Evolutionary conservation across 2,329 filamentous ascomycete species (phyloP), one percentile per base, ranked within the genome.

Genomic region (Ceratocystis lukuohia): DNA sequence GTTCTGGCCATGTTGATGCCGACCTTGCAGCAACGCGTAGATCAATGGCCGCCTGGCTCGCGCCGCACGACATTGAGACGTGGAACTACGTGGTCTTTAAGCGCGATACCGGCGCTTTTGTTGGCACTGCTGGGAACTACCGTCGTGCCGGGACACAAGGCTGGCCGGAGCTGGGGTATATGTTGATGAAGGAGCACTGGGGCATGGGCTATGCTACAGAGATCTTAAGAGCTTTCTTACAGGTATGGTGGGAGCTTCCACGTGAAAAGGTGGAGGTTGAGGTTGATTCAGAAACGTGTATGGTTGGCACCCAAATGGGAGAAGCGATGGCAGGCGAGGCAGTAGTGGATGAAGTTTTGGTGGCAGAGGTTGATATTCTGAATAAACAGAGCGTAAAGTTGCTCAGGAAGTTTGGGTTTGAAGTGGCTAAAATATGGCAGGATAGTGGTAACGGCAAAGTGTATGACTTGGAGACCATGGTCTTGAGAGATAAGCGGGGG

Each of bases 81-180:
- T 87, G 81, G 77, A 82, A 86, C 72, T 84, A 79, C 70, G 78
- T 79, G 69, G 79, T 88, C 66, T 78, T 75, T 68, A 73, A 78
- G 62, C 72, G 73, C 17, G 76, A 74, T 28, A 80, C 77, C 17
- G 78, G 76, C n/a, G 78, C 82, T 69, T 72, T 85, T 37, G 74
- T 85, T 65, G 80, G 84, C 48, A 71, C 77, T 17, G 79, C 81
- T 44, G 79, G 82, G 33, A 75, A 75, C 66, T 75, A 79, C 69
- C 70, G 69, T 66, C 62, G 71, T 46, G 62, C 69, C 37, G 74
- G 75, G 68, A 70, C 73, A 64, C 71, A 77, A 20, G 81, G 80
- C 61, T 84, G 82, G 82, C 82, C 83, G 1, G 82, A 80, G 70
- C 65, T 85, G 30, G 84, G 84, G 25, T 87, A 86, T 72, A 78